Conservation (phyloP, 2,329 filamentous ascomycete species). For the Penicillium sp. region DNA sequence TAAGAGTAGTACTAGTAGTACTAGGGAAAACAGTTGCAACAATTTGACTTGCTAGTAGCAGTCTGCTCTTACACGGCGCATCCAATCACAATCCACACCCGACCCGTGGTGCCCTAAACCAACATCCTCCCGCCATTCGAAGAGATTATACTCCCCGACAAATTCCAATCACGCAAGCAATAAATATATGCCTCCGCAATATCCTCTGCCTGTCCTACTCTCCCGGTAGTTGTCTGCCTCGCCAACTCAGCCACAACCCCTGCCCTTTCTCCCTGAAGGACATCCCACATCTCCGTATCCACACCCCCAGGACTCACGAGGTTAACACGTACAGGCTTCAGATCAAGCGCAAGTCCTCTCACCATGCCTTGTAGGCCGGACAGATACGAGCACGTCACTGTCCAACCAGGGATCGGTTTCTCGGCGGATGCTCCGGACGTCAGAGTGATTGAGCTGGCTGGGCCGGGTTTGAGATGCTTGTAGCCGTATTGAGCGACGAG, state of each 20-base stretch:
- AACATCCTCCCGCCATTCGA: conserved; percentile 35
- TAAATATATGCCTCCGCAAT: conserved; percentile 52
- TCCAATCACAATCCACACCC: neutral
- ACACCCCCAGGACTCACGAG: conserved; percentile 48
- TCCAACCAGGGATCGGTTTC: neutral
- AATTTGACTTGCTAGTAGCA: neutral
- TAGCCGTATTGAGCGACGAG: conserved; percentile 46
- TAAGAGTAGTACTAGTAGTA: no score
- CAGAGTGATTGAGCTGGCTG: neutral
- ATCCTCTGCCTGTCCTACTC: conserved; percentile 39
- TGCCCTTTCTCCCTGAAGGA: conserved; percentile 19
- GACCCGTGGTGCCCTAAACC: neutral
- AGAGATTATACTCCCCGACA: conserved; percentile 40
- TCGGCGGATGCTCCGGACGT: neutral
- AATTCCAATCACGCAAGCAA: conserved; percentile 49
- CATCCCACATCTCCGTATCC: conserved; percentile 44
- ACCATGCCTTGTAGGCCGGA: conserved; percentile 38
- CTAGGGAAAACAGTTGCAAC: neutral
- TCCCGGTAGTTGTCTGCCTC: conserved; percentile 22
- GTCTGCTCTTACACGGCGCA: neutral
- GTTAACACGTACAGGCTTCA: conserved; percentile 51
- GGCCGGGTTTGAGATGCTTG: neutral
- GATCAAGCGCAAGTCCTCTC: conserved; percentile 46
- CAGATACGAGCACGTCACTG: neutral
- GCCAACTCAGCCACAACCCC: conserved; percentile 32